phyloP scores from a whole-genome alignment of 2,329 filamentous ascomycete genomes.

The Aspergillus sp. region DNA sequence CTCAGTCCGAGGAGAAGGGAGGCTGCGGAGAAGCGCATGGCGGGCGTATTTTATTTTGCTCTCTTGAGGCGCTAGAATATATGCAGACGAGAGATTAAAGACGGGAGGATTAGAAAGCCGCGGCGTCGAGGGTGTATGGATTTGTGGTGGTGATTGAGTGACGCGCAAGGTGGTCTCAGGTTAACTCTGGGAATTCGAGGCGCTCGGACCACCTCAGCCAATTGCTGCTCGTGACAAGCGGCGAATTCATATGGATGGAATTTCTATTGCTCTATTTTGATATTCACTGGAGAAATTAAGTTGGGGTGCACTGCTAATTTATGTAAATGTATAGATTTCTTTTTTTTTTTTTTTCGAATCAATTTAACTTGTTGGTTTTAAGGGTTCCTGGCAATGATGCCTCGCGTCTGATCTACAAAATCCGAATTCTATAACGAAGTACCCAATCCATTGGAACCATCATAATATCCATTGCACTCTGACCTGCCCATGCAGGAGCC shows the following conservation, averaged over 20 bases:
- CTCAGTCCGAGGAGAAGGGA: slow-evolving; percentile 53
- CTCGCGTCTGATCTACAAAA: neutral
- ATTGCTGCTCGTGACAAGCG: slow-evolving; percentile 1
- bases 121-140: neutral
- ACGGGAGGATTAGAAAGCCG: neutral
- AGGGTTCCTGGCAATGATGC: neutral
- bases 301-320: neutral
- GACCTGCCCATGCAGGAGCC: too few relatives aligned
- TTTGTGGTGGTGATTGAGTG: slow-evolving; percentile 16
- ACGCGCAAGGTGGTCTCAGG: slow-evolving; percentile 36
- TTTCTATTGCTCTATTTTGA: neutral
- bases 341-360: neutral
- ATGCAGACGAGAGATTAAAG: neutral
- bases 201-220: slow-evolving; percentile 36
- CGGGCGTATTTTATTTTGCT: slow-evolving; percentile 12
- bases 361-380: neutral
- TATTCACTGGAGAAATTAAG: neutral
- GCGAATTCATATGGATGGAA: neutral
- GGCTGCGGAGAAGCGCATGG: slow-evolving; percentile 43
- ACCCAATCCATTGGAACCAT: too few relatives aligned
- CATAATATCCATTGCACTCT: too few relatives aligned
- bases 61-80: neutral
- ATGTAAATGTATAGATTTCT: neutral
- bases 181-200: slow-evolving; percentile 26
- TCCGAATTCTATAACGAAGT: neutral